Evolutionary conservation across 352 stramenopile genomes (phyloP).

Genomic region (Lagenidium sp.): DNA sequence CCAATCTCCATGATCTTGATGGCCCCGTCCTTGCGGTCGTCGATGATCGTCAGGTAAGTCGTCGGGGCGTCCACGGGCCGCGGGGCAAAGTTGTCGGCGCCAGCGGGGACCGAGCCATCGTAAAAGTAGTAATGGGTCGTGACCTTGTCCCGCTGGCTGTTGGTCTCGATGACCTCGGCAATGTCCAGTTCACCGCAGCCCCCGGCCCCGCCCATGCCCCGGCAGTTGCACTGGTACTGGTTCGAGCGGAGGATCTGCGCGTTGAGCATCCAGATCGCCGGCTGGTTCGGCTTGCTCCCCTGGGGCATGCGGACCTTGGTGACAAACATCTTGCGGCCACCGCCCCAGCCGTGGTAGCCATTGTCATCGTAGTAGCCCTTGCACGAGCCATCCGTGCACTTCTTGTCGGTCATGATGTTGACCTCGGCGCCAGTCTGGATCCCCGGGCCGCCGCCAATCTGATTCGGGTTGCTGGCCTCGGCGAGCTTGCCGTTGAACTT

Average conservation of each 20-base stretch:
- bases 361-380: conserved; percentile 61
- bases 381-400: conserved; percentile 35
- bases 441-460: conserved; percentile 32
- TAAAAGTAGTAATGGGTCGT: conserved; percentile 72
- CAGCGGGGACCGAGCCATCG: conserved; percentile 28
- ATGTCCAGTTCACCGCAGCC: conserved; percentile 68
- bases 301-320: conserved; percentile 57
- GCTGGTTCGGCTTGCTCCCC: conserved; percentile 29
- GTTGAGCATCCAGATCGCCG: conserved; percentile 73
- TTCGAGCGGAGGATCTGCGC: conserved; percentile 50
- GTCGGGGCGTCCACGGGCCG: conserved; percentile 15
- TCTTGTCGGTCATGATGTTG: conserved; percentile 65
- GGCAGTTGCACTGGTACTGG: conserved; percentile 76
- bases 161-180: conserved; percentile 62
- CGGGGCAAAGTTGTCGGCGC: conserved; percentile 23
- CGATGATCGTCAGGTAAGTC: conserved; percentile 26
- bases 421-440: conserved; percentile 57
- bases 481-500: conserved; percentile 35
- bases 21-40: conserved; percentile 12
- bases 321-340: conserved; percentile 75
- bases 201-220: conserved; percentile 30
- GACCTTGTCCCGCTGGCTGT: conserved; percentile 39
- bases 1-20: conserved; percentile 27
- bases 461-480: conserved; percentile 35
- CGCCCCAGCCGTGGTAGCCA: conserved; percentile 59